phyloP scores from a whole-genome alignment of 1,284 basidiomycete genomes.

The Leucoagaricus sp. region DNA sequence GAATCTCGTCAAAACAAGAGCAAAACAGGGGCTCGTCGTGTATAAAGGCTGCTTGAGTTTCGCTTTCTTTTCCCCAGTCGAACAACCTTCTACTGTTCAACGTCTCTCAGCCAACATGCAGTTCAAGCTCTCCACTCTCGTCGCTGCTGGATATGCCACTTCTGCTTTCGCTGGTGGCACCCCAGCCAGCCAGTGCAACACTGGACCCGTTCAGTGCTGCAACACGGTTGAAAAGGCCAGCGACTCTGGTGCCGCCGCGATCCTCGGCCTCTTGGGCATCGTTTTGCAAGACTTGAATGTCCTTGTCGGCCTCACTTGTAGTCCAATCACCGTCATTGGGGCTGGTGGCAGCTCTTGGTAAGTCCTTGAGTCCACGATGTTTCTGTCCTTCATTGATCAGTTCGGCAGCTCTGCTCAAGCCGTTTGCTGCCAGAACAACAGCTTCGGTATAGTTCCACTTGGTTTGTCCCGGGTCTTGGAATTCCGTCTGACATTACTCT shows the following conservation, averaged over 20 bases:
- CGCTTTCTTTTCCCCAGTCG: constrained; percentile 11
- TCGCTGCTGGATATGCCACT: constrained; percentile 23
- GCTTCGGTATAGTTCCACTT: constrained; percentile 18
- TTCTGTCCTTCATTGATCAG: background rate
- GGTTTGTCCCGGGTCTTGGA: background rate
- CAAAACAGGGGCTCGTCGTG: background rate
- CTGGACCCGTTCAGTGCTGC: constrained; percentile 32
- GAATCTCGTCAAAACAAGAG: background rate
- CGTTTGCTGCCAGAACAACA: constrained; percentile 33
- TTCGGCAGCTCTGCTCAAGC: constrained; percentile 22
- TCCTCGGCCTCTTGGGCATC: constrained; percentile 29
- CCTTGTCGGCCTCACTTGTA: constrained; percentile 30
- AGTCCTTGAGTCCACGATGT: background rate
- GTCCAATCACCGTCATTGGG: constrained; percentile 30
- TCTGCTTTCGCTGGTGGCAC: constrained; percentile 27
- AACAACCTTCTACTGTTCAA: background rate
- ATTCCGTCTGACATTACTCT: background rate
- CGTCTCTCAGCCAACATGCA: constrained; percentile 22
- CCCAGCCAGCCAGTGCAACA: constrained; percentile 26
- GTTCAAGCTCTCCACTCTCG: constrained; percentile 26
- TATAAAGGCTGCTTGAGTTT: background rate
- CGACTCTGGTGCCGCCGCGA: constrained; percentile 9
- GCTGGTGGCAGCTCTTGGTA: constrained; percentile 28
- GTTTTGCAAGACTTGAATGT: constrained; percentile 26
- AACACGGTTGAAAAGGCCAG: constrained; percentile 22